Conservation (phyloP, 768 basidiomycete genomes). For the Hericium rajendrae region DNA sequence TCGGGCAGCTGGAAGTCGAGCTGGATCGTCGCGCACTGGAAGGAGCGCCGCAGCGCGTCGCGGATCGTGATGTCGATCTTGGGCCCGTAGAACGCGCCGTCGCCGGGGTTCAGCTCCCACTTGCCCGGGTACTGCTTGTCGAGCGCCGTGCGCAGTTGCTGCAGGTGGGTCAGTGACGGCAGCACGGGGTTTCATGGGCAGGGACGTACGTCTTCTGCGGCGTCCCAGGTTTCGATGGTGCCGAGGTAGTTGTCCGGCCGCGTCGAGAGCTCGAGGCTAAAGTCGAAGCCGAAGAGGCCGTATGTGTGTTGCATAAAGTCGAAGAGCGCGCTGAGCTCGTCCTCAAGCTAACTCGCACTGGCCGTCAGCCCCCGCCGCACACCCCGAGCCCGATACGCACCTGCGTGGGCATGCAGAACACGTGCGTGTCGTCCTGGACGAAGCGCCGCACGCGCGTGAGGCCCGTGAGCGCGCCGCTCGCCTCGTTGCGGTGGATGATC, state of each 20-base stretch:
- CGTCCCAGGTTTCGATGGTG: conserved; percentile 80
- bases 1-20: conserved; percentile 98
- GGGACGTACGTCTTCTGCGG: conserved; percentile 64
- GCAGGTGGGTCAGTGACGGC: neutral
- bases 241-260: conserved; percentile 94
- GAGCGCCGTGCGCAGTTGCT: conserved; percentile 81
- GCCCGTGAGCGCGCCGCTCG: conserved; percentile 87
- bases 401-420: conserved; percentile 94
- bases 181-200: neutral
- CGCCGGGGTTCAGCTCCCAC: conserved; percentile 91
- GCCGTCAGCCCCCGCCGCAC: neutral
- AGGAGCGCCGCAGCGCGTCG: conserved; percentile 85
- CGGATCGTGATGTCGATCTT: conserved; percentile 97
- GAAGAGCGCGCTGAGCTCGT: conserved; percentile 80
- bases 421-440: conserved; percentile 96
- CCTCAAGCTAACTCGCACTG: conserved; percentile 51
- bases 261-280: conserved; percentile 90
- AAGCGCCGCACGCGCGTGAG: conserved; percentile 90
- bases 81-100: conserved; percentile 99
- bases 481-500: conserved; percentile 94
- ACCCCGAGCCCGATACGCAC: conserved; percentile 25
- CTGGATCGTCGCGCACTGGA: conserved; percentile 98
- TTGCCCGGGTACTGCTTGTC: conserved; percentile 80
- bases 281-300: conserved; percentile 89
- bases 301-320: conserved; percentile 95